Evolutionary conservation across 805 yeast species (phyloP).

Genomic region (Wickerhamiella sergipiensis): DNA sequence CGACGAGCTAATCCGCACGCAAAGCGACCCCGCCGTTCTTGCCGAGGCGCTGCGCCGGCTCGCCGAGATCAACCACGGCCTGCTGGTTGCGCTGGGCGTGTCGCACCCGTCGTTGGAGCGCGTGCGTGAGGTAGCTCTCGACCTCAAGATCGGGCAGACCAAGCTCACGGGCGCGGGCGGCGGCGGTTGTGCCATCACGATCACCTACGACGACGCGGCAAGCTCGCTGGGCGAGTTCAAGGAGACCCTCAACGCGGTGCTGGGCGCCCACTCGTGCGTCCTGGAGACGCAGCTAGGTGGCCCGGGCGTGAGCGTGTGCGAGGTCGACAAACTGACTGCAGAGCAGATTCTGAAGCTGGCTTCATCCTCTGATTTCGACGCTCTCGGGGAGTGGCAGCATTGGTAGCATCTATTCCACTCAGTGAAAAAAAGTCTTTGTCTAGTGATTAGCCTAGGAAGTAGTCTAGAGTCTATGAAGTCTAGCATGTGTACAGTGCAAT

Average conservation of each 20-base stretch:
- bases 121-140: constrained; percentile 54
- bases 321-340: background rate
- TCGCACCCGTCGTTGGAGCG: constrained; percentile 84
- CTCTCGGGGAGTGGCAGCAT: constrained; percentile 6
- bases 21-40: constrained; percentile 26
- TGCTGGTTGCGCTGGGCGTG: constrained; percentile 74
- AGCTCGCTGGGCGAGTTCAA: constrained; percentile 19
- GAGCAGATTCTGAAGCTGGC: background rate
- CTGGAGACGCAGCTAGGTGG: constrained; percentile 81
- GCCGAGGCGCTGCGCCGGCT: constrained; percentile 28
- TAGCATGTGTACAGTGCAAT: too few species aligned
- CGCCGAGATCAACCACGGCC: constrained; percentile 74
- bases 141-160: constrained; percentile 60
- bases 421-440: too few species aligned
- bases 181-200: constrained; percentile 94
- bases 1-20: constrained; percentile 45
- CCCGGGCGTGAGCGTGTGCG: constrained; percentile 53
- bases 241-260: constrained; percentile 23
- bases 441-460: too few species aligned
- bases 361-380: background rate
- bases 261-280: constrained; percentile 49
- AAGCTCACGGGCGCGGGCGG: constrained; percentile 98
- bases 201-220: constrained; percentile 35
- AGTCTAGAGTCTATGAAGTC: too few species aligned
- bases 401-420: too few species aligned